A percentile compares a stretch with the other conserved stretches of the same genome.
These are phyloP conservation scores for Pseudocercospora fijiensis DNA, from an alignment of 2,329 filamentous ascomycete genomes.

Conservation along the genomic window DNA sequence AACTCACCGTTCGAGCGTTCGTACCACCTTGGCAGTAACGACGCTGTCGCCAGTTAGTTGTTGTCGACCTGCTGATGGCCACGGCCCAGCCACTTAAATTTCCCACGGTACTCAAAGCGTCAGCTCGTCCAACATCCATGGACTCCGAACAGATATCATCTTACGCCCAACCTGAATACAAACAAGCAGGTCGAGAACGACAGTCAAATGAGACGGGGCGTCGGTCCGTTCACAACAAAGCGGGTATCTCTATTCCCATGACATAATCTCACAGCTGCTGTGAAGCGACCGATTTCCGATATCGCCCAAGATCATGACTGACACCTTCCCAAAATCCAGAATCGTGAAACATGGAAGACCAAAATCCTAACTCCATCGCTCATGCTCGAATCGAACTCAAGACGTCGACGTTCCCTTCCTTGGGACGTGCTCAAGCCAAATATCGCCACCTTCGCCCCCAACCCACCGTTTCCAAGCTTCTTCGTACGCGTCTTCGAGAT, in stretches of 20 bases:
- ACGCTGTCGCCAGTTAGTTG: neutral
- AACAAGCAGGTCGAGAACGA: neutral
- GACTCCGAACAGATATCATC: neutral
- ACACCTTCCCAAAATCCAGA: neutral
- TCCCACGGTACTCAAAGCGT: neutral
- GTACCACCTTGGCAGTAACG: neutral
- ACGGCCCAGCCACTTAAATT: neutral
- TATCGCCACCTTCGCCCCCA: conserved; percentile 81
- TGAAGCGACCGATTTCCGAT: conserved; percentile 1
- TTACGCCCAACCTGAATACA: neutral
- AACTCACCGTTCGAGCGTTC: neutral
- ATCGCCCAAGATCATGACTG: conserved; percentile 2
- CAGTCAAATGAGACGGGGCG: neutral
- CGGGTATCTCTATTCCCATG: conserved; percentile 1
- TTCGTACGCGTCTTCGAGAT: conserved; percentile 85
- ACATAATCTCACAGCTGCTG: neutral
- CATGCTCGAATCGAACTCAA: conserved; percentile 3
- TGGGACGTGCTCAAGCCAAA: conserved; percentile 62
- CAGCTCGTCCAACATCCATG: neutral
- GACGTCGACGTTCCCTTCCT: conserved; percentile 2
- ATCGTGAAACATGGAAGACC: neutral
- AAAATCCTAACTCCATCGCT: conserved; percentile 11
- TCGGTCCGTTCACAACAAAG: neutral
- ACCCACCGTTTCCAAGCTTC: conserved; percentile 90
- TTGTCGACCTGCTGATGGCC: neutral